phyloP scores from a whole-genome alignment of 1,284 basidiomycete species.

The Termitomyces sp. region DNA sequence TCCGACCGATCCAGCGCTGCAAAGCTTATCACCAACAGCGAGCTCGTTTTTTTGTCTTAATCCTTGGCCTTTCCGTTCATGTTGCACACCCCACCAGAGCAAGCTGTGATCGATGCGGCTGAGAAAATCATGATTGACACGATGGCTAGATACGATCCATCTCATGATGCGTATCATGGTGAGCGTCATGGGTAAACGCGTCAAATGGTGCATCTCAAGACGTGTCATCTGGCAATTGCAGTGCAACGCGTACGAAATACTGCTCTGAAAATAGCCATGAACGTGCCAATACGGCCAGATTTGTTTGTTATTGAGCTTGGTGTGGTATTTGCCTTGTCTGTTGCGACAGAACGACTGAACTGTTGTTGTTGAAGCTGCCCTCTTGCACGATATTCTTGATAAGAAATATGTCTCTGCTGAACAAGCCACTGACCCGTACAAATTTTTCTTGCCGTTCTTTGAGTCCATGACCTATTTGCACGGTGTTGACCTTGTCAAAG shows the following conservation, averaged over 20 bases:
- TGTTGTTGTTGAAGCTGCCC: conserved; percentile 48
- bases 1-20: neutral
- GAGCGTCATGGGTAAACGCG: conserved; percentile 20
- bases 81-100: conserved; percentile 36
- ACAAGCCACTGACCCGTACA: conserved; percentile 55
- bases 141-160: conserved; percentile 85
- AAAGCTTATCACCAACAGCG: neutral
- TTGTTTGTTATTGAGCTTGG: conserved; percentile 72
- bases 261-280: conserved; percentile 62
- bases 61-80: conserved; percentile 19
- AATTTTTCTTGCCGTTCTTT: conserved; percentile 69
- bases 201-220: conserved; percentile 5
- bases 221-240: conserved; percentile 25
- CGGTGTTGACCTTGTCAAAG: conserved; percentile 50
- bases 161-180: conserved; percentile 89
- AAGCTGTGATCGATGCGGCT: conserved; percentile 48
- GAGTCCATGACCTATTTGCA: conserved; percentile 34
- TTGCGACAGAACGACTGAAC: neutral
- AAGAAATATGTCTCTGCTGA: conserved; percentile 72
- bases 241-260: conserved; percentile 80
- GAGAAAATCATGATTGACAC: conserved; percentile 70
- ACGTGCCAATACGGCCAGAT: conserved; percentile 48
- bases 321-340: conserved; percentile 17
- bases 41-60: neutral
- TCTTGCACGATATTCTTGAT: conserved; percentile 88